Evolutionary conservation across 495 filamentous ascomycete genomes (phyloP).

Genomic region (Trichoderma reesei): DNA sequence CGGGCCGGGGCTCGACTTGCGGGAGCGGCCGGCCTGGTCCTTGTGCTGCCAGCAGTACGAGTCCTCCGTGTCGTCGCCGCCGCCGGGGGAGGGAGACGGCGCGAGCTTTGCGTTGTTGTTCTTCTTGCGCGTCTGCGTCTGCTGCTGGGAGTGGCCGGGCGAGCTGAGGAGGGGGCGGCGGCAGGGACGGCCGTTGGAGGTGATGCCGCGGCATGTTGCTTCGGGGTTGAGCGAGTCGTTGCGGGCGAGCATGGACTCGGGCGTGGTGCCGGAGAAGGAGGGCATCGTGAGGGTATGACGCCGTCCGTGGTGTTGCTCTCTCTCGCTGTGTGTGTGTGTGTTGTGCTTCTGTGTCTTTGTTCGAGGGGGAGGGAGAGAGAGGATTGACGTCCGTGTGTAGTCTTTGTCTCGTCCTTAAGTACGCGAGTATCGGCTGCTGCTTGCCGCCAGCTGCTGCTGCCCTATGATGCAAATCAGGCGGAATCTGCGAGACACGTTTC

Average conservation of each 20-base stretch:
- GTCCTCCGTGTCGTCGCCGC: slow-evolving; percentile 30
- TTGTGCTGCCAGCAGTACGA: slow-evolving; percentile 91
- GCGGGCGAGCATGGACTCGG: slow-evolving; percentile 67
- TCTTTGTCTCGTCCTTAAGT: background rate
- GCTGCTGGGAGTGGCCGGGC: slow-evolving; percentile 31
- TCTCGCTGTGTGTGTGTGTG: background rate
- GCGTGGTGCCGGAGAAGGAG: slow-evolving; percentile 65
- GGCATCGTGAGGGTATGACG: slow-evolving; percentile 46
- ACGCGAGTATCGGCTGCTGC: background rate
- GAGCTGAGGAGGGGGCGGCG: slow-evolving; percentile 38
- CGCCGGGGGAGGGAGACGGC: slow-evolving; percentile 30
- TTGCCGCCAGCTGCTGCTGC: background rate
- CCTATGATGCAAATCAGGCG: no score
- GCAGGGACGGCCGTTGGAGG: slow-evolving; percentile 65
- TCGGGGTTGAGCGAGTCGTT: slow-evolving; percentile 75
- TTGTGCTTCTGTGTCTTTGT: background rate
- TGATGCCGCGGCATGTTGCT: slow-evolving; percentile 82
- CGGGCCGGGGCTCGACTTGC: slow-evolving; percentile 32
- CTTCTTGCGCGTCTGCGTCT: slow-evolving; percentile 22
- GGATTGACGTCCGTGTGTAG: background rate
- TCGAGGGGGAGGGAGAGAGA: background rate
- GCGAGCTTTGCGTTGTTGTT: slow-evolving; percentile 16
- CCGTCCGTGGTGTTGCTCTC: background rate
- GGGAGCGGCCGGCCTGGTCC: slow-evolving; percentile 57
- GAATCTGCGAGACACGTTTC: no score